These are phyloP conservation scores for Geotrichum bryndzae DNA, from an alignment of 1,139 yeast genomes.

Conservation along the genomic window DNA sequence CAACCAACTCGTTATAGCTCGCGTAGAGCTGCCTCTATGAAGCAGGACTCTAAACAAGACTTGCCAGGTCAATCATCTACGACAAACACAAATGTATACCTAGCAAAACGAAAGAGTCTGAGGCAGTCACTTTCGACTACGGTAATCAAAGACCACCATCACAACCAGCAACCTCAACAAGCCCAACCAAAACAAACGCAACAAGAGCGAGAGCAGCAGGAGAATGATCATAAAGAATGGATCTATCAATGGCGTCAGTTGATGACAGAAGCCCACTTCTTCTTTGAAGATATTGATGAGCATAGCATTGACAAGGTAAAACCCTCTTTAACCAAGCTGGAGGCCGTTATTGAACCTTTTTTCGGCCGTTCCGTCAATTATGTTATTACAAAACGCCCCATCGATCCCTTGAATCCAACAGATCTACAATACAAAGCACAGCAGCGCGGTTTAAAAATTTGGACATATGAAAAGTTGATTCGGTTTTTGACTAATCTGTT, in stretches of 20 bases:
- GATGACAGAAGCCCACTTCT: slow-evolving; percentile 67
- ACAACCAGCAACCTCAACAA: slow-evolving; percentile 3
- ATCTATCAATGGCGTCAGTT: slow-evolving; percentile 74
- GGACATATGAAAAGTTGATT: slow-evolving; percentile 83
- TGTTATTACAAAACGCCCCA: slow-evolving; percentile 61
- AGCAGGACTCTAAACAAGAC: slow-evolving; percentile 1
- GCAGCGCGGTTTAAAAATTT: slow-evolving; percentile 59
- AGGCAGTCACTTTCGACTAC: slow-evolving; percentile 2
- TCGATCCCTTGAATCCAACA: slow-evolving; percentile 41
- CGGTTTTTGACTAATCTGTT: slow-evolving; percentile 74
- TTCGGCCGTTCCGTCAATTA: slow-evolving; percentile 77
- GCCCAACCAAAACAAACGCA: slow-evolving; percentile 3
- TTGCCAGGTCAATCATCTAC: not conserved
- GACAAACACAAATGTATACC: not conserved
- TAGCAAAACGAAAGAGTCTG: slow-evolving; percentile 4
- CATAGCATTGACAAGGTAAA: slow-evolving; percentile 46
- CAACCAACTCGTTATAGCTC: slow-evolving; percentile 7
- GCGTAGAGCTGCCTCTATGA: slow-evolving; percentile 6
- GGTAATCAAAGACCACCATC: not conserved
- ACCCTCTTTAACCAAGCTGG: slow-evolving; percentile 34
- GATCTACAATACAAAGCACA: slow-evolving; percentile 66
- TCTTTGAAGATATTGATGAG: slow-evolving; percentile 68
- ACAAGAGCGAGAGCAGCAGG: slow-evolving; percentile 1
- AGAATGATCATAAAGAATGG: slow-evolving; percentile 44
- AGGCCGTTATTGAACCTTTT: slow-evolving; percentile 53